A percentile compares a stretch with the other conserved stretches of the same genome.
phyloP scores from a whole-genome alignment of 352 stramenopile genomes.

The Phytopythium ostracodes region DNA sequence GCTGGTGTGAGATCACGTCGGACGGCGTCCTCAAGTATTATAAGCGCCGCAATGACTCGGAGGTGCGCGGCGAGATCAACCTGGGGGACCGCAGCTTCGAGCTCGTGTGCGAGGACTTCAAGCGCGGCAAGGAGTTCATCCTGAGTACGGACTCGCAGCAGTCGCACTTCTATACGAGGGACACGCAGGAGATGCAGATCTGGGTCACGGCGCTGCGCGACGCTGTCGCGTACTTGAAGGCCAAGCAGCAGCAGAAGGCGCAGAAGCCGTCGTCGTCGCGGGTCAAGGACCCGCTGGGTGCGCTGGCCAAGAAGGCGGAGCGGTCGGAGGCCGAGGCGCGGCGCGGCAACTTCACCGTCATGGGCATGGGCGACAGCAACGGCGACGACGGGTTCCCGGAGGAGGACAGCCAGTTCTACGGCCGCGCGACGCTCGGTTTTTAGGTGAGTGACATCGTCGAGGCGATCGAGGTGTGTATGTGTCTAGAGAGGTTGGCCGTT shows the following conservation, averaged over 20 bases:
- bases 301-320: conserved; percentile 14
- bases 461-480: conserved; percentile 1
- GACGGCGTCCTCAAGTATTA: conserved; percentile 82
- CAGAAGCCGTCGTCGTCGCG: conserved; percentile 22
- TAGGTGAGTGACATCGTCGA: conserved; percentile 20
- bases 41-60: conserved; percentile 79
- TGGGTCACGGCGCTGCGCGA: conserved; percentile 80
- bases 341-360: conserved; percentile 25
- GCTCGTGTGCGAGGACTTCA: conserved; percentile 74
- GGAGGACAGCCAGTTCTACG: conserved; percentile 82
- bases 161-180: conserved; percentile 85
- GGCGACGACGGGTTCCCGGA: conserved; percentile 25
- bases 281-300: conserved; percentile 10
- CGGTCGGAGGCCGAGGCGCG: conserved; percentile 20
- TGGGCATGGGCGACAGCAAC: conserved; percentile 26
- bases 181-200: conserved; percentile 56
- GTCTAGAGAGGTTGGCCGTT: neutral
- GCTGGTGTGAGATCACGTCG: conserved; percentile 76
- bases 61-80: conserved; percentile 82
- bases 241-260: conserved; percentile 24
- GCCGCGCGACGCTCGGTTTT: conserved; percentile 76
- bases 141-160: conserved; percentile 80
- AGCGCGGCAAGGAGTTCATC: conserved; percentile 74
- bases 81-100: conserved; percentile 75
- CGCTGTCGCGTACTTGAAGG: conserved; percentile 55